Evolutionary conservation across 257 asterid species (phyloP).

Genomic region (Salvia splendens): DNA sequence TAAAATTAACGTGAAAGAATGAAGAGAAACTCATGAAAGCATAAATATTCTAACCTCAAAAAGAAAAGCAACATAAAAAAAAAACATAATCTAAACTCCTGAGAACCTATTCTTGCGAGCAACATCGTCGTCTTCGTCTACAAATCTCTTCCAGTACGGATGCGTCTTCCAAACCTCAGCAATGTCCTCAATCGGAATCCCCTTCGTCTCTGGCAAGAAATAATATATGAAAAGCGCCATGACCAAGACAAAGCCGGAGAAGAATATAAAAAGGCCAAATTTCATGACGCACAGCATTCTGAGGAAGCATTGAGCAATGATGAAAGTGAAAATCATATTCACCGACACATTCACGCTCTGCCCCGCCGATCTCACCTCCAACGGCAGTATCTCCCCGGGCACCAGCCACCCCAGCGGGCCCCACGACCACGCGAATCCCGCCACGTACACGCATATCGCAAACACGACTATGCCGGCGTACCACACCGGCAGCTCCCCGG

Average conservation of each 20-base stretch:
- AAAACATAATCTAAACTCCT: too few relatives aligned
- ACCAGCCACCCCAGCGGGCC: conserved; percentile 46
- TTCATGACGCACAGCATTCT: conserved; percentile 35
- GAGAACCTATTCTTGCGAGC: too few relatives aligned
- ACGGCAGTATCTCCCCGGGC: conserved; percentile 37
- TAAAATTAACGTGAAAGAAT: too few relatives aligned
- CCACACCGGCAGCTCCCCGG: neutral
- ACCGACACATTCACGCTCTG: conserved; percentile 37
- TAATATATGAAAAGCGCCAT: conserved; percentile 35
- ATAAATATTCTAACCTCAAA: too few relatives aligned
- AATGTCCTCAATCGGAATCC: conserved; percentile 39
- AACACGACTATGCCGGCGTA: conserved; percentile 17
- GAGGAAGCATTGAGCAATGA: conserved; percentile 27
- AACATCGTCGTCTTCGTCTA: neutral
- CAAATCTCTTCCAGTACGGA: neutral
- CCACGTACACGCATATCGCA: conserved; percentile 29
- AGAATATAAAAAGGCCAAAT: conserved; percentile 38
- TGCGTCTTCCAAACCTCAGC: neutral
- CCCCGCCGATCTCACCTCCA: conserved; percentile 39
- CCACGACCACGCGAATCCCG: conserved; percentile 45
- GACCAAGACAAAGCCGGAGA: conserved; percentile 5
- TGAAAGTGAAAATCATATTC: conserved; percentile 43
- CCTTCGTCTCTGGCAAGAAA: conserved; percentile 32
- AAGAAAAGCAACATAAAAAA: too few relatives aligned
- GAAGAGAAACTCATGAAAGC: too few relatives aligned